Conservation (phyloP, 2,329 filamentous ascomycete species). For the Fusarium sterilihyphosum region DNA sequence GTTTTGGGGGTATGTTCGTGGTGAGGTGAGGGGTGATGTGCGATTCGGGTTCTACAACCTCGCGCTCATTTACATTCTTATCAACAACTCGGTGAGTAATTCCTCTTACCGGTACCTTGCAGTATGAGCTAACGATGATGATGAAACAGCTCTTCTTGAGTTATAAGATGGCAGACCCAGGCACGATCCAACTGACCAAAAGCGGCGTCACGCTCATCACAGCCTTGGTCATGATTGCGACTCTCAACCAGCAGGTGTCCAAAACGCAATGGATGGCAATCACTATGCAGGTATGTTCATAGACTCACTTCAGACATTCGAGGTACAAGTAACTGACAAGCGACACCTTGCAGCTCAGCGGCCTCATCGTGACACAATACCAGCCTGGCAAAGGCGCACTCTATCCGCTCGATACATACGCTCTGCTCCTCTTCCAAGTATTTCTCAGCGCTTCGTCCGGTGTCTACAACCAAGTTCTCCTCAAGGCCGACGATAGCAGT, state of each 20-base stretch:
- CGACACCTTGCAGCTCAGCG: not conserved
- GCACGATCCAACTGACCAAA: not conserved
- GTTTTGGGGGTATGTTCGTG: not conserved
- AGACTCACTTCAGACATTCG: fast-evolving
- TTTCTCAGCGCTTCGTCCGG: not conserved
- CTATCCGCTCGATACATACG: not conserved
- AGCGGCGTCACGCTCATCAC: not conserved
- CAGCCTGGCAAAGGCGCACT: not conserved
- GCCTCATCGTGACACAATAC: not conserved
- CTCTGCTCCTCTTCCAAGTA: not conserved
- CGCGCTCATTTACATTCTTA: not conserved
- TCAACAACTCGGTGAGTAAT: not conserved
- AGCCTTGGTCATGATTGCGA: not conserved
- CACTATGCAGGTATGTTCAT: not conserved
- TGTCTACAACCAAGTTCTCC: not conserved
- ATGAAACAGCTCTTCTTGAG: not conserved
- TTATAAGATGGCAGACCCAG: not conserved
- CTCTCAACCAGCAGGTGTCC: not conserved
- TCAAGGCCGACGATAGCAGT: not conserved
- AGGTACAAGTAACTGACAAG: fast-evolving
- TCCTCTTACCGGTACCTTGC: fast-evolving
- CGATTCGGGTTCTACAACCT: not conserved
- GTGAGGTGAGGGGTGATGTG: not conserved
- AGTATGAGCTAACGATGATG: fast-evolving
- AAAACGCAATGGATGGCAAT: not conserved